These are phyloP conservation scores for Bipolaris zeicola DNA, from an alignment of 2,329 filamentous ascomycete species.

Conservation along the genomic window DNA sequence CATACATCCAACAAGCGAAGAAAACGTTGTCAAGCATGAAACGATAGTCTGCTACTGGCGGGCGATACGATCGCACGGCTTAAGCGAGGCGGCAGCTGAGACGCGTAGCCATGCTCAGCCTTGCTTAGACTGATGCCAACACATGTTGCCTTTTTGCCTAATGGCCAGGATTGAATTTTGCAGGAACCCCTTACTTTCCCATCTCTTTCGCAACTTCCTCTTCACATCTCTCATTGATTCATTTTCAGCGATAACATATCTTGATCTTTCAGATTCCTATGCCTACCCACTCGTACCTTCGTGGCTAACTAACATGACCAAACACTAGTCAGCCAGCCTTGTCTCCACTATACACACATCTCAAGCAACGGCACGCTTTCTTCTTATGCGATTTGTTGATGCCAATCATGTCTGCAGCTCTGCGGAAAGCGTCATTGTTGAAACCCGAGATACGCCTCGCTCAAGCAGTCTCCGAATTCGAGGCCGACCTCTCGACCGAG, in stretches of 20 bases:
- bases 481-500: slow-evolving; percentile 14
- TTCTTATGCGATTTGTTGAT: neutral
- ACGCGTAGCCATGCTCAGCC: neutral
- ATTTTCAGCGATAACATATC: too few relatives aligned
- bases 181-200: neutral
- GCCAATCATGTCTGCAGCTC: slow-evolving; percentile 7
- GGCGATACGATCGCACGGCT: neutral
- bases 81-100: neutral
- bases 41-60: neutral
- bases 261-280: neutral
- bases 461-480: slow-evolving; percentile 18
- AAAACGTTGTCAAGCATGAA: too few relatives aligned
- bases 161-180: neutral
- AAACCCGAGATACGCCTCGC: slow-evolving; percentile 22
- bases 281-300: neutral
- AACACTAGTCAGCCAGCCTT: too few relatives aligned
- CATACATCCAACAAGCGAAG: too few relatives aligned
- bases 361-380: too few relatives aligned
- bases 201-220: neutral
- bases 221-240: neutral
- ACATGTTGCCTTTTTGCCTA: neutral
- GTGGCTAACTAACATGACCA: neutral
- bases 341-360: too few relatives aligned
- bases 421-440: slow-evolving; percentile 10
- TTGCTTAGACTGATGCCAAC: neutral